These are phyloP conservation scores for Pythium chondricola DNA, from an alignment of 352 stramenopile species.

Conservation along the genomic window DNA sequence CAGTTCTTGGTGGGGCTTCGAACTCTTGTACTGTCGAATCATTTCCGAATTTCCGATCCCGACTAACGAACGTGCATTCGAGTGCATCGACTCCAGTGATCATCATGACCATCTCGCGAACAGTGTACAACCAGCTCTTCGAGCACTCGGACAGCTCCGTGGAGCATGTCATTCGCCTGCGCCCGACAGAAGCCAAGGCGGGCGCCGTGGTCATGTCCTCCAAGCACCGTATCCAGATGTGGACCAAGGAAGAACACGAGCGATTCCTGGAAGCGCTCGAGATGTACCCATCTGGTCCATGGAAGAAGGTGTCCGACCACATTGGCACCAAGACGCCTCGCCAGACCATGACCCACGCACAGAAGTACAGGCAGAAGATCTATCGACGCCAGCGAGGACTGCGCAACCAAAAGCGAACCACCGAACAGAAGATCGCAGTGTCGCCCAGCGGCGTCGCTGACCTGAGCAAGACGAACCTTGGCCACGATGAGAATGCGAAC, in stretches of 20 bases:
- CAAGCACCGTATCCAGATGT: slow-evolving; percentile 84
- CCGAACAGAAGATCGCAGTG: slow-evolving; percentile 30
- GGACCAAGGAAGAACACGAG: slow-evolving; percentile 83
- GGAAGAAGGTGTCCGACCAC: slow-evolving; percentile 82
- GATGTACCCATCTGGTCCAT: slow-evolving; percentile 78
- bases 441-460: slow-evolving; percentile 60
- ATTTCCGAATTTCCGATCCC: slow-evolving; percentile 23
- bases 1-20: background rate
- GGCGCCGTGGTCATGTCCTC: slow-evolving; percentile 70
- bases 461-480: slow-evolving; percentile 40
- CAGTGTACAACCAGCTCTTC: slow-evolving; percentile 82
- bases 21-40: background rate
- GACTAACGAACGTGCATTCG: background rate
- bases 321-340: slow-evolving; percentile 85
- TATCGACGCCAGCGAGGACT: slow-evolving; percentile 60
- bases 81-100: background rate
- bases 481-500: slow-evolving; percentile 15
- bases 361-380: slow-evolving; percentile 85
- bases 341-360: slow-evolving; percentile 90
- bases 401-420: slow-evolving; percentile 61
- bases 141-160: slow-evolving; percentile 43
- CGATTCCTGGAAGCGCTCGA: slow-evolving; percentile 79
- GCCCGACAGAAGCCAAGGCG: slow-evolving; percentile 72
- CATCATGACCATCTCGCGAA: slow-evolving; percentile 76
- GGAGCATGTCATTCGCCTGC: slow-evolving; percentile 70